Percentiles rank a stretch among this genome's conserved stretches.
These are phyloP conservation scores for Talaromyces trachyspermus DNA, from an alignment of 495 filamentous ascomycete genomes.

Conservation along the genomic window DNA sequence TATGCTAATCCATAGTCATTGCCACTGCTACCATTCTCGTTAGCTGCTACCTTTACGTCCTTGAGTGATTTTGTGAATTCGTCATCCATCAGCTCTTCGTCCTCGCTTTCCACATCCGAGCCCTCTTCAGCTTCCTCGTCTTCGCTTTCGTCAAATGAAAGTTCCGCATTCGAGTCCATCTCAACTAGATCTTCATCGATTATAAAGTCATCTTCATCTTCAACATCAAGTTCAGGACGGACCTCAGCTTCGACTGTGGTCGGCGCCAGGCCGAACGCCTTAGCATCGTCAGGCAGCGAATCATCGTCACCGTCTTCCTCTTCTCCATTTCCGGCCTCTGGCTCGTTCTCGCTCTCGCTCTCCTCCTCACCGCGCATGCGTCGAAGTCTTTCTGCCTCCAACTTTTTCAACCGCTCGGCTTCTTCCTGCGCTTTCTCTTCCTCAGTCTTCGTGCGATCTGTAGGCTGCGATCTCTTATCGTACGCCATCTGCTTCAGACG, in stretches of 20 bases:
- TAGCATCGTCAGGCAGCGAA: conserved; percentile 42
- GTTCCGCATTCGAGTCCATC: conserved; percentile 44
- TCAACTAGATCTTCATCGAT: conserved; percentile 80
- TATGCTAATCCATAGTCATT: conserved; percentile 54
- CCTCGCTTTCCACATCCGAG: conserved; percentile 34
- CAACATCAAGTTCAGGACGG: conserved; percentile 46
- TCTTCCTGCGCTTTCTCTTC: conserved; percentile 78
- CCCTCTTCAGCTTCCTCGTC: conserved; percentile 56
- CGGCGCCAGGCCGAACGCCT: conserved; percentile 47
- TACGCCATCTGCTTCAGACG: conserved; percentile 70
- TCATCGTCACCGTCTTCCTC: conserved; percentile 37
- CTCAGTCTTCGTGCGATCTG: conserved; percentile 81
- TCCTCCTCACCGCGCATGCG: conserved; percentile 38
- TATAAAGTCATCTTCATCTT: conserved; percentile 88
- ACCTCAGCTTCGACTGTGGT: conserved; percentile 20
- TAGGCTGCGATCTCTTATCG: conserved; percentile 75
- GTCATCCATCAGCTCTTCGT: conserved; percentile 41
- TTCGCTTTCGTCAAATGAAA: conserved; percentile 43
- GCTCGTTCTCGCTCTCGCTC: conserved; percentile 31
- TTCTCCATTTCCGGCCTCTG: conserved; percentile 35
- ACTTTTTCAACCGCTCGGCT: conserved; percentile 61
- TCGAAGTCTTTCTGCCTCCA: conserved; percentile 64
- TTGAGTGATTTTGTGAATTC: conserved; percentile 25
- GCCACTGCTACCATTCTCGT: conserved; percentile 13
- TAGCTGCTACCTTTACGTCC: conserved; percentile 15